These are phyloP conservation scores for Podaxis mareebaensis DNA, from an alignment of 768 basidiomycete genomes.

Conservation along the genomic window DNA sequence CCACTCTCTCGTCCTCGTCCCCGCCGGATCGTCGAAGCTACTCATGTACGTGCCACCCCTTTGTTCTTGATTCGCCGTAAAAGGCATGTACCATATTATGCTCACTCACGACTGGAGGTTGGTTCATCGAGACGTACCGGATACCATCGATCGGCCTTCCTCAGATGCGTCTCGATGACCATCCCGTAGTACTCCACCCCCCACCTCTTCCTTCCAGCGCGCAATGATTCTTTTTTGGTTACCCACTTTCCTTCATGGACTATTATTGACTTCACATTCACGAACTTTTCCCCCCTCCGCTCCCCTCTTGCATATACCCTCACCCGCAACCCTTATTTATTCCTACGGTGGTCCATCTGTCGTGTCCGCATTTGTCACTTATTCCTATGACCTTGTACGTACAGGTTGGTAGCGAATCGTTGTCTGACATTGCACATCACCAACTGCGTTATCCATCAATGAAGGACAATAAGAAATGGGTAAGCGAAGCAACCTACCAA, in stretches of 20 bases:
- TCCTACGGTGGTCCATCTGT: slow-evolving; percentile 5
- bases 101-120: slow-evolving; percentile 30
- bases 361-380: slow-evolving; percentile 16
- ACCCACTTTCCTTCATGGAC: slow-evolving; percentile 24
- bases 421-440: slow-evolving; percentile 25
- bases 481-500: slow-evolving; percentile 24
- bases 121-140: slow-evolving; percentile 40
- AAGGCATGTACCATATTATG: slow-evolving; percentile 31
- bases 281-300: slow-evolving; percentile 23
- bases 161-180: slow-evolving; percentile 42
- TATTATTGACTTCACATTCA: slow-evolving; percentile 24
- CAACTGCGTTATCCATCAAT: slow-evolving; percentile 12
- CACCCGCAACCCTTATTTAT: slow-evolving; percentile 15
- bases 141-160: slow-evolving; percentile 29
- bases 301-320: slow-evolving; percentile 26
- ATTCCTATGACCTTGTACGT: slow-evolving; percentile 21
- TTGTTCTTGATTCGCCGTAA: slow-evolving; percentile 27
- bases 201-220: slow-evolving; percentile 1
- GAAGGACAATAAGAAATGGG: slow-evolving; percentile 29
- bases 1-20: not conserved
- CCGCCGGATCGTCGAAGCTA: slow-evolving; percentile 11
- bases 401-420: slow-evolving; percentile 22
- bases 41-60: slow-evolving; percentile 20
- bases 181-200: slow-evolving; percentile 20
- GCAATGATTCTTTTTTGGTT: slow-evolving; percentile 19